phyloP scores from a whole-genome alignment of 306 rosid species.

The Vigna unguiculata region DNA sequence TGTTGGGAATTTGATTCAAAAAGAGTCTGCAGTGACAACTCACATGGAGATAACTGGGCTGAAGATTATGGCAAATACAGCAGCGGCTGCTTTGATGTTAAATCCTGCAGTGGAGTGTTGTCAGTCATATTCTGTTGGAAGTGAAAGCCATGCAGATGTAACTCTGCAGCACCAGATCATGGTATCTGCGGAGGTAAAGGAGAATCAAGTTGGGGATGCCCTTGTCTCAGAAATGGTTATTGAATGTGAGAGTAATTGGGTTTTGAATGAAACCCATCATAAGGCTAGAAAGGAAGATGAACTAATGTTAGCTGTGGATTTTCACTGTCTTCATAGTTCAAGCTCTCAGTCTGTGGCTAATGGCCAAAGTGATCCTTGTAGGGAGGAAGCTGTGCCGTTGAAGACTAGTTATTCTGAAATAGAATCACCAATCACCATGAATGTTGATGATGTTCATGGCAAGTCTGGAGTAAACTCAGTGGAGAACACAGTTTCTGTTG shows the following conservation, averaged over 20 bases:
- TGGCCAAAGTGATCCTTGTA: conserved; percentile 23
- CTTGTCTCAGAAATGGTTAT: conserved; percentile 53
- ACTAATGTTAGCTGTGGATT: conserved; percentile 46
- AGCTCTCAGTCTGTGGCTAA: conserved; percentile 42
- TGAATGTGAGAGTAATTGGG: conserved; percentile 50
- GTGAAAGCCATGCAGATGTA: conserved; percentile 43
- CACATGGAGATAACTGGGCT: conserved; percentile 70
- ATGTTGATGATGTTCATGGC: conserved; percentile 42
- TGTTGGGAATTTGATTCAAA: conserved; percentile 65
- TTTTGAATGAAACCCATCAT: conserved; percentile 43
- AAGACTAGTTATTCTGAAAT: conserved; percentile 41
- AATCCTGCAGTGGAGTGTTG: conserved; percentile 50
- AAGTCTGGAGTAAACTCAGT: conserved; percentile 32
- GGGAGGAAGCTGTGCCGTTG: conserved; percentile 31
- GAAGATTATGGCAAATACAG: conserved; percentile 67
- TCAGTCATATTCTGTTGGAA: conserved; percentile 52
- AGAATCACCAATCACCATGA: conserved; percentile 36
- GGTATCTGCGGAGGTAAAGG: conserved; percentile 50
- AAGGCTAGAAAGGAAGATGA: conserved; percentile 46
- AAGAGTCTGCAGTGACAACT: conserved; percentile 65
- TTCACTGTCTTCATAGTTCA: conserved; percentile 43
- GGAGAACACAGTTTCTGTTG: conserved; percentile 49
- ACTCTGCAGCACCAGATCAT: conserved; percentile 46
- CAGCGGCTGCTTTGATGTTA: conserved; percentile 63
- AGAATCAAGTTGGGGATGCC: conserved; percentile 50